Percentiles rank a stretch among this genome's conserved stretches.
phyloP scores from a whole-genome alignment of 1,284 basidiomycete genomes.

The Tremellales sp. region DNA sequence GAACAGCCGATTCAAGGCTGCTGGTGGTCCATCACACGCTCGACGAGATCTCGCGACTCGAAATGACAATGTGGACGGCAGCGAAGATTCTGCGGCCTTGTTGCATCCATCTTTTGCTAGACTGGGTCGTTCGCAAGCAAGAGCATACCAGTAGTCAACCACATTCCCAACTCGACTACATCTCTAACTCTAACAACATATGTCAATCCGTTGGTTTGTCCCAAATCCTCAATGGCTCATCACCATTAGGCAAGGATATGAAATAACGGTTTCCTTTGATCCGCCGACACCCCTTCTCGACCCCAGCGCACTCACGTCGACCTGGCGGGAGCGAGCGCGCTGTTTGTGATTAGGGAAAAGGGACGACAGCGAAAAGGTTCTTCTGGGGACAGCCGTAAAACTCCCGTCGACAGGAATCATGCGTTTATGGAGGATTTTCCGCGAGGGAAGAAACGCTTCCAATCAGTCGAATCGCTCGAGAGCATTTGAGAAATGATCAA shows the following conservation, averaged over 20 bases:
- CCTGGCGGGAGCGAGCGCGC: constrained; percentile 6
- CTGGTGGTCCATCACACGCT: too few relatives aligned
- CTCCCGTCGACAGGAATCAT: constrained; percentile 45
- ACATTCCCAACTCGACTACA: too few relatives aligned
- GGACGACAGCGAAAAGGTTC: constrained; percentile 8
- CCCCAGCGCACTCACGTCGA: constrained; percentile 21
- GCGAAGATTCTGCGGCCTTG: too few relatives aligned
- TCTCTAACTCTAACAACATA: too few relatives aligned
- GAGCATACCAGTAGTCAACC: too few relatives aligned
- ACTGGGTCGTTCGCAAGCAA: too few relatives aligned
- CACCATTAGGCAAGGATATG: constrained; percentile 44
- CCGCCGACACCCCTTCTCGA: constrained; percentile 8
- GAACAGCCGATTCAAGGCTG: too few relatives aligned
- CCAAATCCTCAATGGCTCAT: constrained; percentile 40
- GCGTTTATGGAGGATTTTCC: constrained; percentile 30
- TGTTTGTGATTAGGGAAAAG: constrained; percentile 9
- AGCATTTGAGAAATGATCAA: constrained; percentile 14
- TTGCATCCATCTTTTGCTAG: too few relatives aligned
- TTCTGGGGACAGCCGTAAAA: constrained; percentile 38
- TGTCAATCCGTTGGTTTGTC: constrained; percentile 46
- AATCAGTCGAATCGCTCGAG: constrained; percentile 36
- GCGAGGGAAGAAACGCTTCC: constrained; percentile 31
- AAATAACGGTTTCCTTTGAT: constrained; percentile 38
- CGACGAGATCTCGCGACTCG: too few relatives aligned
- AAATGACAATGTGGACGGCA: too few relatives aligned